A percentile compares a stretch with the other conserved stretches of the same genome.
Evolutionary conservation across 2,329 filamentous ascomycete species (phyloP).

Genomic region (Diaporthe capsici): DNA sequence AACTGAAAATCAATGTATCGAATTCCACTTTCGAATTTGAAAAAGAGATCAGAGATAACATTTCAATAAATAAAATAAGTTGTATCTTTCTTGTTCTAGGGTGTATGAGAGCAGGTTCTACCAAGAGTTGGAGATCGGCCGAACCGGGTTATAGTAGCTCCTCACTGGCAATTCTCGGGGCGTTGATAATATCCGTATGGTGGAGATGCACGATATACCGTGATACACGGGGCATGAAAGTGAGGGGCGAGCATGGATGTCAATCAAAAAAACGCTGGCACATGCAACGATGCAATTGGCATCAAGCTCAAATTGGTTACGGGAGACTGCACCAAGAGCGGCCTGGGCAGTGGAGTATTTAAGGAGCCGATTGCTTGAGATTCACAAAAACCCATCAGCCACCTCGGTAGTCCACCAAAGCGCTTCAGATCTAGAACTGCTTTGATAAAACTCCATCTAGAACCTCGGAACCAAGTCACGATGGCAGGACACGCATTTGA

Average conservation of each 20-base stretch:
- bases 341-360: too few species aligned
- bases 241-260: conserved; percentile 13
- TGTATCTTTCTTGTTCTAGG: neutral
- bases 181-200: neutral
- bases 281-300: neutral
- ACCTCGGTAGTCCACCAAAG: neutral
- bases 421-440: neutral
- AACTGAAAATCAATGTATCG: neutral
- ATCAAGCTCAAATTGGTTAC: neutral
- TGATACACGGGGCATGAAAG: neutral
- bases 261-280: neutral
- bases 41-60: neutral
- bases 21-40: neutral
- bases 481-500: conserved; percentile 22
- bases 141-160: conserved; percentile 11
- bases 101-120: neutral
- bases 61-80: neutral
- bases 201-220: neutral
- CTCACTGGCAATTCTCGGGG: neutral
- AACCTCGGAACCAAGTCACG: neutral
- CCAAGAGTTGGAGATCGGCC: neutral
- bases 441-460: neutral
- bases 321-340: neutral
- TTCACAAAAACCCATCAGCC: too few species aligned
- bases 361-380: neutral